Evolutionary conservation across 129 eudicot genomes (phyloP).

Genomic region (Helianthus tuberosus): DNA sequence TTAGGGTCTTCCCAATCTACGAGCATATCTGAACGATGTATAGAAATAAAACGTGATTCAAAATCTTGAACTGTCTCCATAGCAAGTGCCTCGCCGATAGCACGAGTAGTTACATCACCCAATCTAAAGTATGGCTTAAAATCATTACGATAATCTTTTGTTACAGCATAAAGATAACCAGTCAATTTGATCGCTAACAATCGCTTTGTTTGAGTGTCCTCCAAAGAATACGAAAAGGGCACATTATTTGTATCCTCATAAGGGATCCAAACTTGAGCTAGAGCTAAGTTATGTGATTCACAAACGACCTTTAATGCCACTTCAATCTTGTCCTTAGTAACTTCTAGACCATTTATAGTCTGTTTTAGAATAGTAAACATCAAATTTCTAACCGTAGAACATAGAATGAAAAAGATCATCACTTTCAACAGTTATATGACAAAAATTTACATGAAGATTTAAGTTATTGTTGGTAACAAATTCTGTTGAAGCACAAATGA

Average conservation of each 20-base stretch:
- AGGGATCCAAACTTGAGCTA: no score
- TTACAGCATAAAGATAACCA: no score
- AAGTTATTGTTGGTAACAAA: background rate
- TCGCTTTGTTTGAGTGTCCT: no score
- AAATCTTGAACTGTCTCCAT: background rate
- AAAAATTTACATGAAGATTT: background rate
- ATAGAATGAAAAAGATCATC: background rate
- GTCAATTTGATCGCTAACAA: no score
- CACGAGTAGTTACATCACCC: background rate
- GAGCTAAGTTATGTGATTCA: no score
- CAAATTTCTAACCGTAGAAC: background rate
- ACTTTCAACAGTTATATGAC: no score
- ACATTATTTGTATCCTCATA: no score
- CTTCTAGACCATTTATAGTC: background rate
- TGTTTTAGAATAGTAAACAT: background rate
- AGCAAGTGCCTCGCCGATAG: background rate
- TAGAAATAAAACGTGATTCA: background rate
- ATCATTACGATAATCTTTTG: no score
- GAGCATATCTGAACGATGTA: background rate
- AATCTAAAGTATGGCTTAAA: background rate
- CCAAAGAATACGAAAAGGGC: no score
- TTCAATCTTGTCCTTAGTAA: background rate
- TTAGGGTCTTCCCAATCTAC: no score
- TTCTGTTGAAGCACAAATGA: background rate
- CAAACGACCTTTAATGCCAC: background rate